Conservation (phyloP, 176 grass and related monocot species). For the Bonia amplexicaulis region DNA sequence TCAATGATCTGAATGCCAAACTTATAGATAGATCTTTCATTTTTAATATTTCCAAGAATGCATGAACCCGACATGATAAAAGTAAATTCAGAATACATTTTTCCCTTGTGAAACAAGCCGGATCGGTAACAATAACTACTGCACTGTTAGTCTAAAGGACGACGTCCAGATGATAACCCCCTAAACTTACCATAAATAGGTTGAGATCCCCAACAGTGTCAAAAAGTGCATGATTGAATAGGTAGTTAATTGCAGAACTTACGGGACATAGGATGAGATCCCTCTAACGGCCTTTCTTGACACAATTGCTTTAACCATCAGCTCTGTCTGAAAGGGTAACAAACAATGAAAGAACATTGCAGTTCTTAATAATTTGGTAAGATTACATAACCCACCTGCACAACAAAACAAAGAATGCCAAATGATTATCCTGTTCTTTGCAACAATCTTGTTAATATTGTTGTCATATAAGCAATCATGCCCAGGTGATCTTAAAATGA, state of each 20-base stretch:
- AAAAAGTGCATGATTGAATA: neutral
- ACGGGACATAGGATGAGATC: neutral
- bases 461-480: neutral
- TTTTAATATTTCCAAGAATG: neutral
- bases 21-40: neutral
- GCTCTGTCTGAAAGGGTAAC: neutral
- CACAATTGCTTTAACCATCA: neutral
- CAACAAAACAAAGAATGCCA: neutral
- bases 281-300: neutral
- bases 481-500: neutral
- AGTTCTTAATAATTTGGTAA: conserved; percentile 4
- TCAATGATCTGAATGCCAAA: neutral
- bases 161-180: neutral
- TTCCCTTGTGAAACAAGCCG: neutral
- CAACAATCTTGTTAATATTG: neutral
- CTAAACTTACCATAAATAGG: neutral
- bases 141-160: neutral
- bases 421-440: neutral
- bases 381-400: conserved; percentile 7
- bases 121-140: neutral
- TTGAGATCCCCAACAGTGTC: neutral
- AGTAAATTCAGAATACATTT: conserved; percentile 5
- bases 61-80: neutral
- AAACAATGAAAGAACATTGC: neutral
- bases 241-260: neutral